phyloP scores from a whole-genome alignment of 768 basidiomycete genomes.

The Russula griseocarnosa region DNA sequence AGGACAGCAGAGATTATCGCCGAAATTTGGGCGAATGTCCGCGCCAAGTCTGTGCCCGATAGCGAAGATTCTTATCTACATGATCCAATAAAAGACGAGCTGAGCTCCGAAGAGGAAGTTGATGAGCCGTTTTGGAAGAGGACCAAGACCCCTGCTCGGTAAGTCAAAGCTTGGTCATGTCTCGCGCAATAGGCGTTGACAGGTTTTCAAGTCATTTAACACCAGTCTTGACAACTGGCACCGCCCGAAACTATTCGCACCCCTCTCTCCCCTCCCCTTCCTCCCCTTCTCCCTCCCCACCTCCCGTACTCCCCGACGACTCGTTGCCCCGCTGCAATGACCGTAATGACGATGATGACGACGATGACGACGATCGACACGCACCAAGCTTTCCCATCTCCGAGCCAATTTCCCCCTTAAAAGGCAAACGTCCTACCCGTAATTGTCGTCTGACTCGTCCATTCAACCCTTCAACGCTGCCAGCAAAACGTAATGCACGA shows the following conservation, averaged over 20 bases:
- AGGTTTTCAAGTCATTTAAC: background rate
- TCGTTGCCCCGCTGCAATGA: background rate
- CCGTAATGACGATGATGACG: background rate
- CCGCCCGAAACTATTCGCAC: background rate
- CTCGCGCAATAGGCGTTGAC: background rate
- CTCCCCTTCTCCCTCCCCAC: background rate
- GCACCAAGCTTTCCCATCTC: background rate
- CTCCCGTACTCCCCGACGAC: background rate
- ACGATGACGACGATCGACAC: too few relatives aligned
- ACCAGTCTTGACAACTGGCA: too few relatives aligned
- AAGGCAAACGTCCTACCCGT: conserved; percentile 1
- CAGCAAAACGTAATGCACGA: background rate
- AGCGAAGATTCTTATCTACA: conserved; percentile 35
- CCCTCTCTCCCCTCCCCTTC: conserved; percentile 17
- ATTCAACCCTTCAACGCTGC: background rate
- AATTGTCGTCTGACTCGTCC: background rate
- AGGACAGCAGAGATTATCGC: conserved; percentile 60
- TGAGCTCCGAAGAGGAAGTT: conserved; percentile 29
- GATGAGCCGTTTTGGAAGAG: conserved; percentile 25
- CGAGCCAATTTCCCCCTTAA: conserved; percentile 1
- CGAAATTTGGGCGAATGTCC: conserved; percentile 60
- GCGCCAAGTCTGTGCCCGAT: conserved; percentile 41
- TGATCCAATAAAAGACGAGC: conserved; percentile 31
- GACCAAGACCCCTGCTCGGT: background rate
- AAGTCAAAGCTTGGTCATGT: background rate